Base-by-base conservation (phyloP, 306 rosid genomes). In the Geum urbanum region DNA sequence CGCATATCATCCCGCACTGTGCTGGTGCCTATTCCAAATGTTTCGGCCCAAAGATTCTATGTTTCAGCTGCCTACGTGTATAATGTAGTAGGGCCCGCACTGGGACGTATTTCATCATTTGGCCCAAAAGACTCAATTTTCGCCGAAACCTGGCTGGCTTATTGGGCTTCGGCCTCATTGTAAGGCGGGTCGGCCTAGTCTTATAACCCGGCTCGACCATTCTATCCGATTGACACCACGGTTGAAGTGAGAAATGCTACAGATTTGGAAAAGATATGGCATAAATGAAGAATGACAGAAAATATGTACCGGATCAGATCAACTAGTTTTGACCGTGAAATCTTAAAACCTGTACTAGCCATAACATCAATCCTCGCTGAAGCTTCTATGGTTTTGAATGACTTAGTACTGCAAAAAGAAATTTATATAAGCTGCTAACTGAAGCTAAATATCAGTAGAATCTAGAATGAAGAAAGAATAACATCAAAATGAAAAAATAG, bases 331-430 rank as follows among this genome's bases (percentile, higher is more conserved):
- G 98, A 86, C 54, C 98, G 87, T 8, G 98, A 92, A 69, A 92
- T 77, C 81, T 88, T 92, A 76, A 85, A 92, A 69, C 98, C 98
- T 4, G 98, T 97, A 77, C 98, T 92, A 35, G 97, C 98, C 18
- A 92, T n/a, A 41, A 97, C 97, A 79, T 92, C 98, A 49, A 92
- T 86, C 73, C 98, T 82, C 71, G 84, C 72, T 16, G 98, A 92
- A 18, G 91, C 85, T 83, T 92, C 98, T 75, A 88, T 27, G 22
- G 94, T 70, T 85, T 85, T 92, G 69, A 88, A 90, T 12, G 96
- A 70, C 77, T 78, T 86, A 35, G 94, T 90, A 68, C 98, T 92
- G 91, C 84, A 81, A 72, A 72, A 35, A 55, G 63, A 69, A 55
- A 7, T 37, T n/a, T 16, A 16, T 32, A 40, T 27, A 24, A 16